These are phyloP conservation scores for Globisporangium acanthophoron DNA, from an alignment of 352 stramenopile genomes.

Conservation along the genomic window DNA sequence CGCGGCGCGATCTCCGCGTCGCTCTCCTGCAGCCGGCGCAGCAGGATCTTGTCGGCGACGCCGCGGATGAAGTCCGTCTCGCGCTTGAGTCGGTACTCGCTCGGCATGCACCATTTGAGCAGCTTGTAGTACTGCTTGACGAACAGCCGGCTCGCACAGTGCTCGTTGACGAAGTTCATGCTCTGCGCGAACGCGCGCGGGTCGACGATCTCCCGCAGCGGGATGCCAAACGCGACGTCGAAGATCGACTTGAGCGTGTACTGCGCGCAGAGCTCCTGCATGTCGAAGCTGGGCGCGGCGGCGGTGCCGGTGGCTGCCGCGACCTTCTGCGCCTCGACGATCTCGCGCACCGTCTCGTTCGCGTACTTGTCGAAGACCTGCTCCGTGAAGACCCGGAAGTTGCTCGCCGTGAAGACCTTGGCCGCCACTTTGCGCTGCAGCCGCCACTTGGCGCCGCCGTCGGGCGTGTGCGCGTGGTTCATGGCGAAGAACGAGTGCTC, in stretches of 20 bases:
- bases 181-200: slow-evolving; percentile 24
- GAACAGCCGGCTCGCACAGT: slow-evolving; percentile 43
- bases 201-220: slow-evolving; percentile 22
- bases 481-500: slow-evolving; percentile 68
- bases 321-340: slow-evolving; percentile 1
- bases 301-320: neutral
- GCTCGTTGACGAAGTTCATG: slow-evolving; percentile 54
- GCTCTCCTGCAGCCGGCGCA: slow-evolving; percentile 28
- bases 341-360: slow-evolving; percentile 16
- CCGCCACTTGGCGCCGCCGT: slow-evolving; percentile 56
- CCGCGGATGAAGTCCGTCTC: slow-evolving; percentile 20
- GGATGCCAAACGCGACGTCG: slow-evolving; percentile 46
- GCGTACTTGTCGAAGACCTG: slow-evolving; percentile 46
- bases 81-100: slow-evolving; percentile 35
- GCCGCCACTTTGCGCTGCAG: slow-evolving; percentile 80
- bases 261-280: slow-evolving; percentile 38
- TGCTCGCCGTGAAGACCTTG: slow-evolving; percentile 80
- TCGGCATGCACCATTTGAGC: slow-evolving; percentile 54
- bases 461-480: slow-evolving; percentile 48
- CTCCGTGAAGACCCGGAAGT: slow-evolving; percentile 44
- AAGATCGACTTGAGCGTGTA: slow-evolving; percentile 59
- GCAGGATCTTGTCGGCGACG: slow-evolving; percentile 38
- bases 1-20: slow-evolving; percentile 22
- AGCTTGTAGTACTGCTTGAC: slow-evolving; percentile 61
- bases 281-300: slow-evolving; percentile 28